Conservation (phyloP, 179 eudicot species). For the Carnegiea gigantea region DNA sequence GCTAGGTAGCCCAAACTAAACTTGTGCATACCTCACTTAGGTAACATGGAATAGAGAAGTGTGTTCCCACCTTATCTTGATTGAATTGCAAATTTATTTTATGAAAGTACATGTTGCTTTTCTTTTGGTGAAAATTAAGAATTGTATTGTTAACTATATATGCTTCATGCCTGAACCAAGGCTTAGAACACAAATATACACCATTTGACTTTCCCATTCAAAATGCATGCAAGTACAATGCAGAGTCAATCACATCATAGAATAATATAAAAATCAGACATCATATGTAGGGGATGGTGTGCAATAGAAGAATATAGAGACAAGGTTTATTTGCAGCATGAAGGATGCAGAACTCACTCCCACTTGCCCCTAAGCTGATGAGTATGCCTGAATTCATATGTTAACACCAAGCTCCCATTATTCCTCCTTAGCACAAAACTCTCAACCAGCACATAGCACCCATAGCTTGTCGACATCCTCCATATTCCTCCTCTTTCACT, state of each 20-base stretch:
- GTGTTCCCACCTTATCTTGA: too few species aligned
- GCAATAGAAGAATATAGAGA: neutral
- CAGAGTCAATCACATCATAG: neutral
- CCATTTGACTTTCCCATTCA: neutral
- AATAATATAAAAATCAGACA: neutral
- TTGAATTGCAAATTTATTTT: too few species aligned
- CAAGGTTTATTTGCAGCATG: neutral
- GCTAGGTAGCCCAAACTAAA: too few species aligned
- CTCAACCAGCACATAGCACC: constrained; percentile 68
- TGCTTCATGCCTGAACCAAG: too few species aligned
- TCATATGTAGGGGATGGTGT: neutral
- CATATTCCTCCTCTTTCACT: constrained; percentile 39
- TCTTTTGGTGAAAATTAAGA: too few species aligned
- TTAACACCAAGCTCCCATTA: constrained; percentile 51
- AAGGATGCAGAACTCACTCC: constrained; percentile 34
- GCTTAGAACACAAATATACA: neutral
- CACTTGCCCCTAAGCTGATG: constrained; percentile 49
- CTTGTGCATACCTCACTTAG: too few species aligned
- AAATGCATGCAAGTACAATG: neutral
- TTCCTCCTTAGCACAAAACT: constrained; percentile 61
- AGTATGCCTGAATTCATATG: constrained; percentile 58
- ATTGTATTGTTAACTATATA: too few species aligned
- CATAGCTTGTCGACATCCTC: constrained; percentile 54
- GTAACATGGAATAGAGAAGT: too few species aligned
- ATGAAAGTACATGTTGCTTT: too few species aligned